Evolutionary conservation across 805 yeast genomes (phyloP).

Genomic region (Metahyphopichia silvanorum): DNA sequence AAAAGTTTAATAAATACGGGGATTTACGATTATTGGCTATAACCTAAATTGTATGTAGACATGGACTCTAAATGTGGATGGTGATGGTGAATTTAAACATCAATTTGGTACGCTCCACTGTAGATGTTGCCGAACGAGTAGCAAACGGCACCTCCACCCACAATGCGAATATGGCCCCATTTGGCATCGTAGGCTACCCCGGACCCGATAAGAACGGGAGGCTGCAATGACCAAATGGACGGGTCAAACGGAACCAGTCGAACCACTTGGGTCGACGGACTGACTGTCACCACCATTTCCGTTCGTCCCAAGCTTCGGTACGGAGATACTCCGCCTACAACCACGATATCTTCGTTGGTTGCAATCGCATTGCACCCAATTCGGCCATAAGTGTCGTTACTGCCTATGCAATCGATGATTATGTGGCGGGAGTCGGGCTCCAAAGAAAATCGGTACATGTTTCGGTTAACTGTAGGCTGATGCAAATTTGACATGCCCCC

Average conservation of each 20-base stretch:
- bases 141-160: slow-evolving; percentile 81
- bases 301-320: too few species aligned
- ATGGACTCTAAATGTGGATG: too few species aligned
- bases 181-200: slow-evolving; percentile 30
- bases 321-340: slow-evolving; percentile 62
- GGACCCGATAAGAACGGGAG: slow-evolving; percentile 55
- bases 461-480: slow-evolving; percentile 26
- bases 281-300: too few species aligned
- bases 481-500: slow-evolving; percentile 44
- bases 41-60: too few species aligned
- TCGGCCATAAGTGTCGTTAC: slow-evolving; percentile 36
- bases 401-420: slow-evolving; percentile 10
- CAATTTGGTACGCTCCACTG: slow-evolving; percentile 23
- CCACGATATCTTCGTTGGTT: slow-evolving; percentile 30
- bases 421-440: slow-evolving; percentile 11
- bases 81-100: too few species aligned
- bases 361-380: slow-evolving; percentile 46
- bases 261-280: slow-evolving; percentile 13
- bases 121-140: slow-evolving; percentile 66
- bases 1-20: too few species aligned
- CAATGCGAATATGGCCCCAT: slow-evolving; percentile 15
- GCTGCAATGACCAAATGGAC: slow-evolving; percentile 36
- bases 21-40: too few species aligned
- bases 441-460: slow-evolving; percentile 33
- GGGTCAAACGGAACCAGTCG: slow-evolving; percentile 24